Evolutionary conservation across 106 monocot species (phyloP).

Genomic region (Acorus gramineus): DNA sequence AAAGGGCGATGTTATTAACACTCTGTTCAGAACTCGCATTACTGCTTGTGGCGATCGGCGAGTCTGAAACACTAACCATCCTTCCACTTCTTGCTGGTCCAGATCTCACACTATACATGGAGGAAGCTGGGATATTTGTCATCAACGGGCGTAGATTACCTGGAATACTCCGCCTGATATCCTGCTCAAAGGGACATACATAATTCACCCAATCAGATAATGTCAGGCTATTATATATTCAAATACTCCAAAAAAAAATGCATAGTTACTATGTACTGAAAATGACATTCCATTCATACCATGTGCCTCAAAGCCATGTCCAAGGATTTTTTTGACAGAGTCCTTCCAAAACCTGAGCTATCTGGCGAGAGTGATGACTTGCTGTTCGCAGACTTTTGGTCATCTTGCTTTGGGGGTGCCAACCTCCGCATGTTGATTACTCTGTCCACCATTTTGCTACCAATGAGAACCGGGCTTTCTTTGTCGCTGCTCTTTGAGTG

Average conservation of each 20-base stretch:
- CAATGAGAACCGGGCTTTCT: slow-evolving; percentile 52
- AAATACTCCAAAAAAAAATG: too few relatives aligned
- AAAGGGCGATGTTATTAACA: slow-evolving; percentile 34
- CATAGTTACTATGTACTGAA: too few relatives aligned
- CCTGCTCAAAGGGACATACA: slow-evolving; percentile 17
- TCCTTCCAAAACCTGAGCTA: slow-evolving; percentile 58
- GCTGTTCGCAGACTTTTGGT: slow-evolving; percentile 10
- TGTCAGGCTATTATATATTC: too few relatives aligned
- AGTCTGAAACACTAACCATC: slow-evolving; percentile 36
- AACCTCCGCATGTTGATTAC: slow-evolving; percentile 63
- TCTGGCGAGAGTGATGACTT: slow-evolving; percentile 36
- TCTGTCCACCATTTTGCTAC: slow-evolving; percentile 79
- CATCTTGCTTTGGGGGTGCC: slow-evolving; percentile 62
- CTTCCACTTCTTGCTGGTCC: slow-evolving; percentile 31
- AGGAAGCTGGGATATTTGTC: slow-evolving; percentile 74
- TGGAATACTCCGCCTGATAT: slow-evolving; percentile 64
- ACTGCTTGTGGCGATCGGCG: slow-evolving; percentile 78
- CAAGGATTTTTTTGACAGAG: slow-evolving; percentile 53
- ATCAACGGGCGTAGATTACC: slow-evolving; percentile 57
- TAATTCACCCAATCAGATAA: too few relatives aligned
- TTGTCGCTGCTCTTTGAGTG: slow-evolving; percentile 25
- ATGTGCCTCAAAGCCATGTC: slow-evolving; percentile 78
- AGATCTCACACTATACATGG: slow-evolving; percentile 74
- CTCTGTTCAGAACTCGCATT: slow-evolving; percentile 71
- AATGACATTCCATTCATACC: slow-evolving; percentile 12